A percentile compares a stretch with the other conserved stretches of the same genome.
Conservation (phyloP, 805 yeast genomes). For the Hanseniaspora mollemarum region DNA sequence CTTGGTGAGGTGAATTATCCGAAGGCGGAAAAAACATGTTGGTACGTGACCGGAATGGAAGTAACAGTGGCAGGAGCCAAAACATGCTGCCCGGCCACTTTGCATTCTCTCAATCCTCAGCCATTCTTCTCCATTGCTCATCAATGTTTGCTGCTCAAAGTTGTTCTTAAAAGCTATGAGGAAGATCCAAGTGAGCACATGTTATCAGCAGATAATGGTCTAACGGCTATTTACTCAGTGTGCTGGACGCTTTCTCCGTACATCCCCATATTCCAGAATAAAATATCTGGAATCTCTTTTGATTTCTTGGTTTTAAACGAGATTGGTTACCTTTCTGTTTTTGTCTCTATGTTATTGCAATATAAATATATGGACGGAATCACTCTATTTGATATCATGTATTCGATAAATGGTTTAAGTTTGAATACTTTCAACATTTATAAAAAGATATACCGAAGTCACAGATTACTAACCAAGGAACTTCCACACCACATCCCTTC, state of each 20-base stretch:
- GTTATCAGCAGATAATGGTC: background rate
- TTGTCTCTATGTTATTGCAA: slow-evolving; percentile 36
- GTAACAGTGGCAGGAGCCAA: too few relatives aligned
- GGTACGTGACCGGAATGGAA: too few relatives aligned
- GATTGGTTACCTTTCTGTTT: slow-evolving; percentile 38
- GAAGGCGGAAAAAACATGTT: too few relatives aligned
- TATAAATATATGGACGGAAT: slow-evolving; percentile 28
- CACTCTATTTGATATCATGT: slow-evolving; percentile 38
- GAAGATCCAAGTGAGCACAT: background rate
- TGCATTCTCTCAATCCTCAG: too few relatives aligned
- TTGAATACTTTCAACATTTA: slow-evolving; percentile 29
- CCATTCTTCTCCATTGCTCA: too few relatives aligned
- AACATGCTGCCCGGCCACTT: too few relatives aligned
- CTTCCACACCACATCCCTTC: background rate
- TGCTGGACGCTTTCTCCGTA: slow-evolving; percentile 10
- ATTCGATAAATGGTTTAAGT: slow-evolving; percentile 38
- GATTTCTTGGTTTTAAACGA: slow-evolving; percentile 39
- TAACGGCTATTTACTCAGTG: background rate
- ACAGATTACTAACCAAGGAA: background rate
- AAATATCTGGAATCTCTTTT: slow-evolving; percentile 36
- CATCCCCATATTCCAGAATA: slow-evolving; percentile 2
- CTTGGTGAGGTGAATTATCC: too few relatives aligned
- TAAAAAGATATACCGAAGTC: background rate
- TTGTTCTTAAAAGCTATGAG: too few relatives aligned
- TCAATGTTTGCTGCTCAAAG: too few relatives aligned